These are phyloP conservation scores for Ganoderma multipileum DNA, from an alignment of 1,284 basidiomycete species.

Conservation along the genomic window DNA sequence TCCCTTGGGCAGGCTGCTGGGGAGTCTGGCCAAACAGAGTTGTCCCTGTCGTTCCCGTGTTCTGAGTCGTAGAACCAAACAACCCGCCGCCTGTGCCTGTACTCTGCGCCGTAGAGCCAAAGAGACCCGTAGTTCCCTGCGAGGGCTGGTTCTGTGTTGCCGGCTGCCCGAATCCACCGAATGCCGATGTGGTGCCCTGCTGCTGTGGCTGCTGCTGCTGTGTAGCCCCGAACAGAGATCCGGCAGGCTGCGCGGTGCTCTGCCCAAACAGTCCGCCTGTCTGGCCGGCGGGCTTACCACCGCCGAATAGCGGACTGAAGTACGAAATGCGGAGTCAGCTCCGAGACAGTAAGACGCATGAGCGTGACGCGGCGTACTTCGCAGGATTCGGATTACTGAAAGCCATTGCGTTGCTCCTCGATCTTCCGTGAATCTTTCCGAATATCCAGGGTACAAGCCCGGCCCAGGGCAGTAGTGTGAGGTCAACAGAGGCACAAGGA, in stretches of 20 bases:
- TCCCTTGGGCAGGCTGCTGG: slow-evolving; percentile 37
- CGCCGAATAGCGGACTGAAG: slow-evolving; percentile 46
- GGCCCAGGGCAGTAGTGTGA: background rate
- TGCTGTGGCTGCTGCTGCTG: slow-evolving; percentile 35
- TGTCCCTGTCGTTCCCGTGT: slow-evolving; percentile 13
- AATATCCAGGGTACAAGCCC: background rate
- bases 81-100: slow-evolving; percentile 11
- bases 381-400: slow-evolving; percentile 8
- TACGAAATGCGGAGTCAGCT: background rate
- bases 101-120: slow-evolving; percentile 20
- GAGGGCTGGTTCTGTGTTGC: slow-evolving; percentile 25
- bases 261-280: slow-evolving; percentile 43
- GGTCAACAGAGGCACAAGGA: background rate
- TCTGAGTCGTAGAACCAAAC: slow-evolving; percentile 19
- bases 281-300: slow-evolving; percentile 43
- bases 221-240: slow-evolving; percentile 34
- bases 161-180: slow-evolving; percentile 39
- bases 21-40: slow-evolving; percentile 40
- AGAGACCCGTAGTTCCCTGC: slow-evolving; percentile 35
- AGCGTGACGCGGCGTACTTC: slow-evolving; percentile 3
- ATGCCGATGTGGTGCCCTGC: slow-evolving; percentile 35
- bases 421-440: background rate
- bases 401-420: background rate
- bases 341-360: background rate
- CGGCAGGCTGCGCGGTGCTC: slow-evolving; percentile 24